A percentile compares a stretch with the other conserved stretches of the same genome.
Conservation (phyloP, 148 eudicot species). For the Chenopodium quinoa region DNA sequence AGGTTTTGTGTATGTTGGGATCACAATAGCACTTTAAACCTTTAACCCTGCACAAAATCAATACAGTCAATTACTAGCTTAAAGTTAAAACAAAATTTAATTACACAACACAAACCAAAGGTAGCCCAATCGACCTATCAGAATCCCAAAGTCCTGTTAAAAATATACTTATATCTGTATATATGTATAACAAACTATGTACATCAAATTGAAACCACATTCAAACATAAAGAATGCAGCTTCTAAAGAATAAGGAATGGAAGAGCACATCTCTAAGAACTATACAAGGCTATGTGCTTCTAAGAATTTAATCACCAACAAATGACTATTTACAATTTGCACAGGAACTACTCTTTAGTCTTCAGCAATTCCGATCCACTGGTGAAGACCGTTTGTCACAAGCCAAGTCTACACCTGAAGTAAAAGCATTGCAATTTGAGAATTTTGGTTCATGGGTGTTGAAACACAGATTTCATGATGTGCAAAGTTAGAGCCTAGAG, state of each 20-base stretch:
- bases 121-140: too few relatives aligned
- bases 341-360: background rate
- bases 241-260: slow-evolving; percentile 20
- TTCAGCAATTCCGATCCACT: background rate
- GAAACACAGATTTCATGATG: background rate
- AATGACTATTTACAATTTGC: slow-evolving; percentile 2
- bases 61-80: too few relatives aligned
- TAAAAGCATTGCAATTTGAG: background rate
- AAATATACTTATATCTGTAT: too few relatives aligned
- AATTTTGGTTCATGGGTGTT: background rate
- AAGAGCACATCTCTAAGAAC: background rate
- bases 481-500: background rate
- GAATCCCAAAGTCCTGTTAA: too few relatives aligned
- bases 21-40: too few relatives aligned
- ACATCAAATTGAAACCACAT: slow-evolving; percentile 15
- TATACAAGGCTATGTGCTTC: slow-evolving; percentile 5
- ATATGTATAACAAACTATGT: background rate
- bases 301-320: slow-evolving; percentile 7
- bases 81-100: too few relatives aligned
- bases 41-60: too few relatives aligned
- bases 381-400: background rate
- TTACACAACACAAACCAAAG: too few relatives aligned
- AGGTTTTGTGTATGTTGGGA: too few relatives aligned
- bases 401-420: slow-evolving; percentile 1
- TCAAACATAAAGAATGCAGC: slow-evolving; percentile 11